Conservation (phyloP, 2,329 filamentous ascomycete genomes). For the Fusarium solani-melongenae region DNA sequence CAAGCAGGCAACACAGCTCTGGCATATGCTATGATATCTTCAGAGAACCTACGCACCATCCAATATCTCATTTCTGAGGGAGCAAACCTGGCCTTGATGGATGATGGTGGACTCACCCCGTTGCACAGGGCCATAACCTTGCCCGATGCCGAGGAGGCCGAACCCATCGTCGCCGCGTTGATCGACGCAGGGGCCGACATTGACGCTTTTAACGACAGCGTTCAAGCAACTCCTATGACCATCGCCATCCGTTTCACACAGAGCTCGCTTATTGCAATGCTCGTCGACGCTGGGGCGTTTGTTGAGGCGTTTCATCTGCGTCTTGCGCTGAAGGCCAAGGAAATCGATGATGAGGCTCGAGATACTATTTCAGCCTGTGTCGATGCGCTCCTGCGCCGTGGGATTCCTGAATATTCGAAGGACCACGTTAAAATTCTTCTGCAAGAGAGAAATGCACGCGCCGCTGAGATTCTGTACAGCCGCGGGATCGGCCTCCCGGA, state of each 20-base stretch:
- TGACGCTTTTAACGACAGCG: too few species aligned
- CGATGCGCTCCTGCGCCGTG: not conserved
- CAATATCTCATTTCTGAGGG: not conserved
- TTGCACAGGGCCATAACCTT: not conserved
- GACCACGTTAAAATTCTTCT: not conserved
- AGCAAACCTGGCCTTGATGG: not conserved
- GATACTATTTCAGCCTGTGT: not conserved
- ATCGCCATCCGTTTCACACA: not conserved
- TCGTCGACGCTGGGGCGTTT: not conserved
- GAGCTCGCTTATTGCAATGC: not conserved
- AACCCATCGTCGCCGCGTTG: not conserved
- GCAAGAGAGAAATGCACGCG: not conserved
- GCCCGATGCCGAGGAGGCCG: not conserved
- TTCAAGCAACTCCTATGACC: not conserved
- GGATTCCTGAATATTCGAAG: not conserved
- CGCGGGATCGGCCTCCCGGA: not conserved
- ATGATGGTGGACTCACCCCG: not conserved
- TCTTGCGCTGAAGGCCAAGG: not conserved
- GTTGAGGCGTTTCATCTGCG: not conserved
- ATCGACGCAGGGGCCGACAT: not conserved
- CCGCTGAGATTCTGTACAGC: not conserved
- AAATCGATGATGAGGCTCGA: not conserved
- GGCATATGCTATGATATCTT: not conserved
- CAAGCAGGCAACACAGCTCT: not conserved
- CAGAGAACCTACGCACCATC: not conserved